Evolutionary conservation across 768 basidiomycete species (phyloP).

Genomic region (Fibroporia radiculosa): DNA sequence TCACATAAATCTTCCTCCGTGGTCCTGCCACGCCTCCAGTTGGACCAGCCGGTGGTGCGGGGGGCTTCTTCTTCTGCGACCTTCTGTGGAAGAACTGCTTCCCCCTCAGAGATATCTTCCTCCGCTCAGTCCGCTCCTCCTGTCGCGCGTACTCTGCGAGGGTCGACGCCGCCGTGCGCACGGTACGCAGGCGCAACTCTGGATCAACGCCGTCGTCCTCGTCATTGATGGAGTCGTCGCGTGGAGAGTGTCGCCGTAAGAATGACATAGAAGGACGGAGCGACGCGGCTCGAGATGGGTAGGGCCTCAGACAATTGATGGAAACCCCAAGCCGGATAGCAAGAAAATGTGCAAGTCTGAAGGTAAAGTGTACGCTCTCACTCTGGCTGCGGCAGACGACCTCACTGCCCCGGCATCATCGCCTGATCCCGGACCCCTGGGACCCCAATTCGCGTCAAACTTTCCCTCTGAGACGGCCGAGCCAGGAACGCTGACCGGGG

Average conservation of each 20-base stretch:
- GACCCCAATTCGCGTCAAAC: no score
- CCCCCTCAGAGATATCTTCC: conserved; percentile 42
- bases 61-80: conserved; percentile 39
- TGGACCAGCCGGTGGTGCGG: conserved; percentile 18
- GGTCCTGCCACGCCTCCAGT: conserved; percentile 37
- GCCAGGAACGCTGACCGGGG: no score
- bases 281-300: conserved; percentile 1
- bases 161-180: conserved; percentile 88
- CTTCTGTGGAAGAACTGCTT: conserved; percentile 47
- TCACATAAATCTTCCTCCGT: conserved; percentile 77
- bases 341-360: no score
- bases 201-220: conserved; percentile 74
- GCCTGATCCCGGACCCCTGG: no score
- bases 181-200: conserved; percentile 79
- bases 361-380: no score
- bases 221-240: conserved; percentile 41
- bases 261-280: conserved; percentile 24
- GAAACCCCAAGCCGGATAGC: no score
- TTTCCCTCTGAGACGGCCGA: no score
- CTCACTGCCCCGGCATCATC: no score
- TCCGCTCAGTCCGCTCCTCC: conserved; percentile 60
- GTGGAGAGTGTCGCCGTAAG: conserved; percentile 30
- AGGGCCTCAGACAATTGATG: no score
- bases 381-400: no score
- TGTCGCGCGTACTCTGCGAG: conserved; percentile 80